Base-by-base conservation (phyloP, 306 rosid species). In the Fragaria vesca region DNA sequence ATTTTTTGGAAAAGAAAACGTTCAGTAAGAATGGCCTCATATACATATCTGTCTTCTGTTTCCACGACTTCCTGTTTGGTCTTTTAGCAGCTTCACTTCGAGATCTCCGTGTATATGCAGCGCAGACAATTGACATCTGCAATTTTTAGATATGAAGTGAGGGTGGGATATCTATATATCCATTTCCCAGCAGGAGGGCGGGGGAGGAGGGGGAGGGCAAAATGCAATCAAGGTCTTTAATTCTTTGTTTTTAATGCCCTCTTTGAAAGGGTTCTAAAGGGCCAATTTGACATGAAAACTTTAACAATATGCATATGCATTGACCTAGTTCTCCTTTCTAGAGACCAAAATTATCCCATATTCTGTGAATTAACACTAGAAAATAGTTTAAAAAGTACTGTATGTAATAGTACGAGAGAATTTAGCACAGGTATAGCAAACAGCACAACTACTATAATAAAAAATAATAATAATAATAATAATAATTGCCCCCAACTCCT, bases 61-160 rank as follows among this genome's bases (percentile, higher is more conserved):
- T 93, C 97, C 96, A 93, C 32, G 97, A 90, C 80, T 93, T 93
- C 86, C 86, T 82, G 73, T 66, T 87, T 8, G 91, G 94, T 66
- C 63, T 90, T 78, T 90, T 90, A 18, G 87, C 90, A 71, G 86
- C 86, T 81, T 93, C 97, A 50, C 96, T 81, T n/a, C 94, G 89
- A 28, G 97, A 93, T 85, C 97, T 89, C 76, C 97, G 87, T 13
- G 97, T 93, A 86, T 86, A 93, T 45, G 97, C 97, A 73, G 93
- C 88, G 82, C 74, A 83, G 70, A 89, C 82, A 65, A 89, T 74
- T 26, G 69, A 81, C 46, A 63, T 87, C 96, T 90, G 24, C 76
- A 78, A 66, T 21, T 21, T 21, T 16, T 36, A 67, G 6, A 24
- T 38, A 52, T 2, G 32, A 38, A 8, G 12, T 51, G 63, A 26